Conservation (phyloP, 441 rosid genomes). For the Croton laevigatus region DNA sequence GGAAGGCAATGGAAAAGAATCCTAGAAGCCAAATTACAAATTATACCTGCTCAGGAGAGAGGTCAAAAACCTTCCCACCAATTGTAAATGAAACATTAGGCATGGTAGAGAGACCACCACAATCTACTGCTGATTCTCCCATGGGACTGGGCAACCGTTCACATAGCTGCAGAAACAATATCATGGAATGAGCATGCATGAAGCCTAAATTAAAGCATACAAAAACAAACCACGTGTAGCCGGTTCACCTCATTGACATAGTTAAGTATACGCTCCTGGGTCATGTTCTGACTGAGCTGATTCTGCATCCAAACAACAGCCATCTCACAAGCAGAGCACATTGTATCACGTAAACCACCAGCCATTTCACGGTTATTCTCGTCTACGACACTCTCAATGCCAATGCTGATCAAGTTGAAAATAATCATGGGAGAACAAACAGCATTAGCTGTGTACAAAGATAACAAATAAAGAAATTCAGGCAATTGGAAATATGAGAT, state of each 20-base stretch:
- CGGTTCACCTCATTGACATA: constrained; percentile 52
- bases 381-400: constrained; percentile 63
- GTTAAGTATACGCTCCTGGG: constrained; percentile 51
- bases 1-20: neutral
- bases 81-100: constrained; percentile 73
- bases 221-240: neutral
- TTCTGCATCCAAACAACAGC: constrained; percentile 78
- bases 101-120: constrained; percentile 50
- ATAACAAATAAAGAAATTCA: constrained; percentile 1
- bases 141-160: constrained; percentile 76
- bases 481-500: constrained; percentile 4
- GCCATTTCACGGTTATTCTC: constrained; percentile 31
- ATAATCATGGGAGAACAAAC: neutral
- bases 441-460: neutral
- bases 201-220: neutral
- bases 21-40: neutral
- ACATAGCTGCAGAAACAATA: constrained; percentile 47
- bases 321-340: constrained; percentile 75
- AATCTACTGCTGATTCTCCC: constrained; percentile 81
- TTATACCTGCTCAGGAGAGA: constrained; percentile 64
- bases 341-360: constrained; percentile 39
- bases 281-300: constrained; percentile 61
- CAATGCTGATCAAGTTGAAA: constrained; percentile 47
- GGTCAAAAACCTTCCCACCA: constrained; percentile 63
- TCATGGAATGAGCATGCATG: constrained; percentile 5